Percentiles rank a stretch among this genome's conserved stretches.
These are phyloP conservation scores for Aspergillus persii DNA, from an alignment of 2,329 filamentous ascomycete genomes.

Conservation along the genomic window DNA sequence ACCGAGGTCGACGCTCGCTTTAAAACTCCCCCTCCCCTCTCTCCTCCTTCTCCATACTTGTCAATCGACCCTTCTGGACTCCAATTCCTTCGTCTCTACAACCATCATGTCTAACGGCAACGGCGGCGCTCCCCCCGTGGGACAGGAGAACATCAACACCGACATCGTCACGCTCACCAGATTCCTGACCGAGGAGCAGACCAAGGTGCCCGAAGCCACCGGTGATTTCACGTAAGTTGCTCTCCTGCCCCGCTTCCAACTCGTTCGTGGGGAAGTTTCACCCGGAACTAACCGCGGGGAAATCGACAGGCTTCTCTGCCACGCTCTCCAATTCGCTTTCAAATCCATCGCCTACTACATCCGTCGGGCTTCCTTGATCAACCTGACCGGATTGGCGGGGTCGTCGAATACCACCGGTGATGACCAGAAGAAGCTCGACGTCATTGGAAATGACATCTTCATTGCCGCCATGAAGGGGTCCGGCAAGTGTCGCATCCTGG, in stretches of 20 bases:
- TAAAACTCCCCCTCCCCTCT: constrained; percentile 3
- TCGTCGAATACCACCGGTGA: constrained; percentile 94
- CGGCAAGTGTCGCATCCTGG: constrained; percentile 82
- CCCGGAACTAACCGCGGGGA: background rate
- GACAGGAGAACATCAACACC: constrained; percentile 81
- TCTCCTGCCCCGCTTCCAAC: background rate
- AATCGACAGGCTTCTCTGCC: constrained; percentile 74
- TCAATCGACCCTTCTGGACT: background rate
- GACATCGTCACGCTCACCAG: constrained; percentile 94
- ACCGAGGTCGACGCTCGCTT: constrained; percentile 26
- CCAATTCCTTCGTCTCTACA: background rate
- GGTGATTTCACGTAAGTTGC: constrained; percentile 90
- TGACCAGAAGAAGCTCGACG: constrained; percentile 99
- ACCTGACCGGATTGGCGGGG: constrained; percentile 90
- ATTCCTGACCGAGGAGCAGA: constrained; percentile 94
- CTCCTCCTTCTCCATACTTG: constrained; percentile 3
- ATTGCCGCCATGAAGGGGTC: constrained; percentile 92
- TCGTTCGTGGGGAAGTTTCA: background rate
- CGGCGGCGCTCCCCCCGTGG: constrained; percentile 53
- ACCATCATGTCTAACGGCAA: constrained; percentile 39
- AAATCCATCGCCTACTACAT: constrained; percentile 99
- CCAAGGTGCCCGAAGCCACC: constrained; percentile 88
- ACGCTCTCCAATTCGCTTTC: constrained; percentile 98
- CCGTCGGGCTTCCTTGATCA: constrained; percentile 89
- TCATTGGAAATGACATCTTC: constrained; percentile 98